Evolutionary conservation across 177 flowering plant species (phyloP).

Genomic region (Tripterygium wilfordii): DNA sequence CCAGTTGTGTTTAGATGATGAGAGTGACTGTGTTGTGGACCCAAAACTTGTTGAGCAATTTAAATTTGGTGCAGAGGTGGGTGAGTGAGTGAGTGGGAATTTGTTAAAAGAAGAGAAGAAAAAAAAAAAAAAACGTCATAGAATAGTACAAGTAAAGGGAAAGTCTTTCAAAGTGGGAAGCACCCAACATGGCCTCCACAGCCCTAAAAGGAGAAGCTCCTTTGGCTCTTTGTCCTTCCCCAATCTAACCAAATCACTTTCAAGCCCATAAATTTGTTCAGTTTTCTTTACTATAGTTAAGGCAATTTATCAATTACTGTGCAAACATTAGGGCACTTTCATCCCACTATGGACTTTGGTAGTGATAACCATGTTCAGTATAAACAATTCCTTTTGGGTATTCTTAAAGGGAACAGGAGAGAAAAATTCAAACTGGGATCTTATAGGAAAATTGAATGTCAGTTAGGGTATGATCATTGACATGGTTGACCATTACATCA

Average conservation of each 20-base stretch:
- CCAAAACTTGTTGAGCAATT: slow-evolving; percentile 11
- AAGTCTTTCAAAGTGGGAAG: slow-evolving; percentile 22
- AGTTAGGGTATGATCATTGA: not conserved
- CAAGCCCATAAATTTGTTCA: not conserved
- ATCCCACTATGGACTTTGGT: too few species aligned
- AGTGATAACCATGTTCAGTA: too few species aligned
- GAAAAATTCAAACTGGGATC: not conserved
- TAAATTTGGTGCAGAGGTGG: slow-evolving; percentile 14
- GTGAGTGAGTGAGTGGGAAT: slow-evolving; percentile 14
- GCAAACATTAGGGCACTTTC: too few species aligned
- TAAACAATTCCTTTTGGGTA: not conserved
- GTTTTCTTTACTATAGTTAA: too few species aligned
- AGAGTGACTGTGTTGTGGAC: slow-evolving; percentile 15
- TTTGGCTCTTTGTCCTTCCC: slow-evolving; percentile 10
- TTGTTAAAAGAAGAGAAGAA: slow-evolving; percentile 28
- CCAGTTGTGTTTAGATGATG: slow-evolving; percentile 8
- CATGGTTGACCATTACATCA: slow-evolving; percentile 2
- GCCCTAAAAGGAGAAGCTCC: slow-evolving; percentile 10
- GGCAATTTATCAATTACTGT: too few species aligned
- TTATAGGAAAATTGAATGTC: not conserved
- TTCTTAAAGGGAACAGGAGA: not conserved
- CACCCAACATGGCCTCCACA: slow-evolving; percentile 19
- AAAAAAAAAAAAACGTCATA: slow-evolving; percentile 1
- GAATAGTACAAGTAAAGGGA: slow-evolving; percentile 1
- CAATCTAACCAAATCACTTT: not conserved